Base-by-base conservation (phyloP, 805 yeast genomes). In the Nakazawaea pomicola region DNA sequence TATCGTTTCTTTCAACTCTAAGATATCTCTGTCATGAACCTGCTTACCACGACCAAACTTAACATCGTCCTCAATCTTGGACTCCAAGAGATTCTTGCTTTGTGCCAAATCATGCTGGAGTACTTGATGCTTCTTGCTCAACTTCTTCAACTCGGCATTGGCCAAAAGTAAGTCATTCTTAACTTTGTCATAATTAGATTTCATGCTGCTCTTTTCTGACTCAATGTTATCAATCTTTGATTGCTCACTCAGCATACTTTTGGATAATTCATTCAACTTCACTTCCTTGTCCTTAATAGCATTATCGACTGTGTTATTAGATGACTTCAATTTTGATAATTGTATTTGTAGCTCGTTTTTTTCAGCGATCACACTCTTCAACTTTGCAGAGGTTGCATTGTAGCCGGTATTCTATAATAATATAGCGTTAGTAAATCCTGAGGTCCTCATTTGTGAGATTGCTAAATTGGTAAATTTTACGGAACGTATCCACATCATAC, bases 31-130 rank as follows among this genome's bases (percentile, higher is more conserved):
- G 30, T 67, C 72, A 47, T 65, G 62, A 35, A 59, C 56, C 44
- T 64, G 72, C 45, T 65, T 71, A 4, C 75, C 80, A 31, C 68
- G 61, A 12, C 60, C 66, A 45, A 70, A 68, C 25, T 60, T 60
- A 27, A 65, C 58, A 42, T 68, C 74, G 40, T 67, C 73, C n/a
- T 58, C 54, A 24, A 64, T 62, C 43, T 63, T 68, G 29, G 62
- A 62, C 37, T 70, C 70, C 28, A 71, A 52, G 7, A 72, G 48
- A 4, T 60, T 60, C 33, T 61, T 64, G 6, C 73, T 65, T 46
- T 69, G 69, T 33, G 50, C 54, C 6, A 70, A 68, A 35, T 73
- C 76, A 29, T 66, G 68, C 46, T 75, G 72, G 18, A 78, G 54
- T 36, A 63, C 64, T 38, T 56, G 60, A 41, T 56, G 64, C 44